A percentile compares a stretch with the other conserved stretches of the same genome.
Conservation (phyloP, 2,329 filamentous ascomycete species). For the Daldinia eschscholtzii region DNA sequence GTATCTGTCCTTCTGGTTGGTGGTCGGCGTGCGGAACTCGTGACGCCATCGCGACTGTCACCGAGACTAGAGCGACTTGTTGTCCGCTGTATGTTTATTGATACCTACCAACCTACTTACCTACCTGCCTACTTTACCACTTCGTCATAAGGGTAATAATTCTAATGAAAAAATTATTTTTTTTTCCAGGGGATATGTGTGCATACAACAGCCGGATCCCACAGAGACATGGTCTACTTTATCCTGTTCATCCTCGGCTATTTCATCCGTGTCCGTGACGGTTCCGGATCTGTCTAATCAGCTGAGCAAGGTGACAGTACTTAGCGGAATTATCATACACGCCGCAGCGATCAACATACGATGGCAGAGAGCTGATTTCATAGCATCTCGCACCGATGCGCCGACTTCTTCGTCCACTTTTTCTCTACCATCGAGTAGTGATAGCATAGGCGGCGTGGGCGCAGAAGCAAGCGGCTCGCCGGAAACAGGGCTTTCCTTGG, state of each 20-base stretch:
- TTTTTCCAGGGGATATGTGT: slow-evolving; percentile 19
- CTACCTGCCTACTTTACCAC: not conserved
- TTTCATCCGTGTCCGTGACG: slow-evolving; percentile 14
- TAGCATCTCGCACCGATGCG: not conserved
- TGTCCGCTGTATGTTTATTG: slow-evolving; percentile 29
- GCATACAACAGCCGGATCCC: slow-evolving; percentile 6
- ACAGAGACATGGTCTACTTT: slow-evolving; percentile 34
- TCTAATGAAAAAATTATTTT: not conserved
- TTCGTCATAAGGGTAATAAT: not conserved
- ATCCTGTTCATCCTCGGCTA: slow-evolving; percentile 18
- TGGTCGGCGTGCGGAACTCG: slow-evolving; percentile 17
- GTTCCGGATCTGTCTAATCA: slow-evolving; percentile 30
- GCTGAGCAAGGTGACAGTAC: slow-evolving; percentile 14
- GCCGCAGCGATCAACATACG: slow-evolving; percentile 28
- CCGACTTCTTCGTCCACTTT: not conserved
- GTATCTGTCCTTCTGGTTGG: slow-evolving; percentile 30
- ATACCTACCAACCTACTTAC: no score
- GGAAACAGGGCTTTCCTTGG: not conserved
- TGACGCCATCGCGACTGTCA: slow-evolving; percentile 15
- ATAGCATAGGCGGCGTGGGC: not conserved
- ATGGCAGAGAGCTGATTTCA: slow-evolving; percentile 29
- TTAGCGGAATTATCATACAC: slow-evolving; percentile 17
- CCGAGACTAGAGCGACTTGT: slow-evolving; percentile 29
- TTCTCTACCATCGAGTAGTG: not conserved
- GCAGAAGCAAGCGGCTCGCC: not conserved